A percentile compares a stretch with the other conserved stretches of the same genome.
Conservation (phyloP, 1,284 basidiomycete genomes). For the Dichomitus squalens region DNA sequence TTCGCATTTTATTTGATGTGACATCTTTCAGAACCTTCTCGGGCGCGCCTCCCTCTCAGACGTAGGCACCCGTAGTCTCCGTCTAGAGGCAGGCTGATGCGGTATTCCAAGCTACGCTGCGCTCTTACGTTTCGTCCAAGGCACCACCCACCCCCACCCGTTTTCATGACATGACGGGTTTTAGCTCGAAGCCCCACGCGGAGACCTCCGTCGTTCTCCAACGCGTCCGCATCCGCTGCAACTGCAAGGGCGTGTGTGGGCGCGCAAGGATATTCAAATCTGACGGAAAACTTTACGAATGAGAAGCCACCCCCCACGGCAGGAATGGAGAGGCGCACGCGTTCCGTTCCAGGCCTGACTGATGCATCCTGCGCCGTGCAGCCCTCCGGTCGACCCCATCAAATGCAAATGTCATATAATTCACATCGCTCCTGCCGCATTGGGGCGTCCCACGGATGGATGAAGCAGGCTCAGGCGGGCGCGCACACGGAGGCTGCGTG, state of each 20-base stretch:
- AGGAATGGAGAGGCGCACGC: not conserved
- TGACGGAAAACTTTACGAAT: constrained; percentile 2
- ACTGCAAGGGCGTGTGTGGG: not conserved
- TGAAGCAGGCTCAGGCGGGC: too few relatives aligned
- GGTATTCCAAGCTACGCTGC: not conserved
- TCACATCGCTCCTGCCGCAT: too few relatives aligned
- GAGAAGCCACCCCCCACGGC: not conserved
- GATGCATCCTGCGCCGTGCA: too few relatives aligned
- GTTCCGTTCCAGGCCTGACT: not conserved
- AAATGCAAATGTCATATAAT: too few relatives aligned
- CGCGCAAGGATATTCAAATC: not conserved
- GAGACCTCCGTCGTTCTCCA: too few relatives aligned
- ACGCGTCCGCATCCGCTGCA: not conserved
- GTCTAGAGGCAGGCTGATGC: not conserved
- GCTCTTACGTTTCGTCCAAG: not conserved
- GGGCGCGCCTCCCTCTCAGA: constrained; percentile 5
- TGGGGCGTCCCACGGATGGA: too few relatives aligned
- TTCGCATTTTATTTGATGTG: not conserved
- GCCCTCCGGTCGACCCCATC: too few relatives aligned
- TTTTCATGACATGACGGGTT: constrained; percentile 5
- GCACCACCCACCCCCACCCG: not conserved
- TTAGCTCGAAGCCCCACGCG: not conserved
- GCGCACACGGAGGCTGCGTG: too few relatives aligned
- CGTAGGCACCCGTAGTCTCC: not conserved
- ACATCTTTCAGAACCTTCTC: not conserved